phyloP scores from a whole-genome alignment of 768 basidiomycete genomes.

The Phlebiopsis gigantea region DNA sequence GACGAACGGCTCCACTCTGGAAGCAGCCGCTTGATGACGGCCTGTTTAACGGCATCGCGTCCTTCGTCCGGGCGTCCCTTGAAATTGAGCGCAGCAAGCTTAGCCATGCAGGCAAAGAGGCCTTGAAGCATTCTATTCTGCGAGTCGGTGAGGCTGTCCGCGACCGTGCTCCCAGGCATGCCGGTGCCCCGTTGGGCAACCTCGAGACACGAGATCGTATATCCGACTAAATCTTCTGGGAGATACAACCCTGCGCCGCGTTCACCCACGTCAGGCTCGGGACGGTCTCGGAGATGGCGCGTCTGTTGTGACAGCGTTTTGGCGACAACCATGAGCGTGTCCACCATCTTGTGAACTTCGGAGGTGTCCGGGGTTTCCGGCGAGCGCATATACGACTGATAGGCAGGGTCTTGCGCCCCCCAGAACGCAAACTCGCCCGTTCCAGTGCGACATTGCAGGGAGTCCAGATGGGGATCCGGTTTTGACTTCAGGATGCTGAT shows the following conservation, averaged over 20 bases:
- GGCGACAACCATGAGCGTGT: constrained; percentile 75
- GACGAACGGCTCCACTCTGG: constrained; percentile 91
- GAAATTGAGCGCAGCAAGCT: constrained; percentile 63
- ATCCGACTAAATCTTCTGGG: constrained; percentile 86
- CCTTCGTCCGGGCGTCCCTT: constrained; percentile 69
- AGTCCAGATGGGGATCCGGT: constrained; percentile 66
- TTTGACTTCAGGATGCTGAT: constrained; percentile 85
- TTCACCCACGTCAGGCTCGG: constrained; percentile 65
- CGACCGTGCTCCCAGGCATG: constrained; percentile 43
- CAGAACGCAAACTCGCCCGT: constrained; percentile 89
- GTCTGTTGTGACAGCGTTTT: constrained; percentile 83
- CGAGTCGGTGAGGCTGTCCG: constrained; percentile 74
- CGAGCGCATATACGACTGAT: constrained; percentile 48
- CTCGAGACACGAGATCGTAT: constrained; percentile 81
- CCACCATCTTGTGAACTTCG: constrained; percentile 76
- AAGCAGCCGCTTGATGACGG: constrained; percentile 82
- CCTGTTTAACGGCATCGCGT: constrained; percentile 70
- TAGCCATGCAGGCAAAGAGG: constrained; percentile 63
- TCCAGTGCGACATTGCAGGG: constrained; percentile 70
- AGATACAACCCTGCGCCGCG: constrained; percentile 85
- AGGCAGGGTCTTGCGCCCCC: constrained; percentile 76
- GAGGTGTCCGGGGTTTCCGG: constrained; percentile 46
- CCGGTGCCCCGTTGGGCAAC: constrained; percentile 69
- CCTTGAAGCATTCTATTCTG: constrained; percentile 75
- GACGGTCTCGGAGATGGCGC: constrained; percentile 71